Percentiles rank a stretch among this genome's conserved stretches.
These are phyloP conservation scores for Vachellia pachyceras DNA, from an alignment of 306 rosid genomes.

Conservation along the genomic window DNA sequence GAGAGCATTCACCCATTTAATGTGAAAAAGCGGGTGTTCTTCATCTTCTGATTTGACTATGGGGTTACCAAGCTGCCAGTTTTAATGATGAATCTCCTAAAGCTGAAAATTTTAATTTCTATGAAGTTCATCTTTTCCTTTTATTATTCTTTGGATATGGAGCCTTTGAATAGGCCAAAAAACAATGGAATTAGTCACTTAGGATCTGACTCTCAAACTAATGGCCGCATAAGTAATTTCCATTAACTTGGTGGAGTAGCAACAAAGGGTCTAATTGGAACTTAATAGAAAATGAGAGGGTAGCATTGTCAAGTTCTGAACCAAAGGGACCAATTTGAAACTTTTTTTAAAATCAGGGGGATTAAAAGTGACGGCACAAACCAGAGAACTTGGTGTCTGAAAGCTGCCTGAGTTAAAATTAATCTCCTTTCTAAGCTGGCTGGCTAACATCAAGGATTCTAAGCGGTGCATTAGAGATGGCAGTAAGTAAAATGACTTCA, in stretches of 20 bases:
- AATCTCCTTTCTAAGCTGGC: slow-evolving; percentile 73
- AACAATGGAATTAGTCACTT: not conserved
- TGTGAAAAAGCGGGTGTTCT: not conserved
- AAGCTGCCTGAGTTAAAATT: slow-evolving; percentile 37
- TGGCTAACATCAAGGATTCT: slow-evolving; percentile 77
- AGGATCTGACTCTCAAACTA: not conserved
- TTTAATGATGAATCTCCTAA: no score
- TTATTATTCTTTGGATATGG: not conserved
- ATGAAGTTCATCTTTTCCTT: no score
- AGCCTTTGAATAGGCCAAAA: not conserved
- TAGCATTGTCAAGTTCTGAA: not conserved
- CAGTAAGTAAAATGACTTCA: slow-evolving; percentile 65
- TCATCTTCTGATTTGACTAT: no score
- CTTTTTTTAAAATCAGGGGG: not conserved
- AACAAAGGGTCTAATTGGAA: not conserved
- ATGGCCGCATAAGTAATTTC: not conserved
- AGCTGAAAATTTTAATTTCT: no score
- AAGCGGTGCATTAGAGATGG: slow-evolving; percentile 74
- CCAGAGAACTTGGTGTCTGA: slow-evolving; percentile 62
- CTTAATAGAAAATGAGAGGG: not conserved
- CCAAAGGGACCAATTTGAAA: not conserved
- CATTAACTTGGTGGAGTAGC: not conserved
- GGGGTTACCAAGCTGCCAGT: no score
- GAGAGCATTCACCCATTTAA: not conserved
- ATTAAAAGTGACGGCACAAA: slow-evolving; percentile 26